Evolutionary conservation across 2,329 filamentous ascomycete genomes (phyloP), one percentile per base, ranked within the genome.

Genomic region (Sphaerostilbella broomeana): DNA sequence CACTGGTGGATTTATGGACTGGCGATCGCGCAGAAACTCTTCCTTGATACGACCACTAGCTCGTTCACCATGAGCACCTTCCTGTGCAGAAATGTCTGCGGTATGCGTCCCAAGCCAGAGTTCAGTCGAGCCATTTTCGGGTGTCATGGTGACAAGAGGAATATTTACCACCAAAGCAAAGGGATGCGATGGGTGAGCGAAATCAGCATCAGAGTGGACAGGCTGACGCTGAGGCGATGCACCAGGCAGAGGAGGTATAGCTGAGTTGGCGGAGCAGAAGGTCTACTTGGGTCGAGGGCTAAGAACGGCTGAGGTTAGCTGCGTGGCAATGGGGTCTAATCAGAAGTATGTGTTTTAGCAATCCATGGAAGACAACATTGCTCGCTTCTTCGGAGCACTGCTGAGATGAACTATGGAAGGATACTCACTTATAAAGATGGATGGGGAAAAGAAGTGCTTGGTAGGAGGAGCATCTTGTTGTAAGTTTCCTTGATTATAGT

Each of bases 401-500:
- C n/a, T n/a, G n/a, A n/a, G n/a, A n/a, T n/a, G n/a, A n/a, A n/a
- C n/a, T n/a, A n/a, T n/a, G n/a, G n/a, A n/a, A n/a, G n/a, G n/a
- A n/a, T n/a, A 47, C 61, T 35, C 55, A 77, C 74, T 81, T 9
- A 70, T 54, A 40, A 79, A 77, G 18, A 80, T 71, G 4, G 59
- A 59, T 1, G 63, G 55, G 13, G 64, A 58, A 38, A 77, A 75
- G 46, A 64, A 70, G 29, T 72, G 56, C 0, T 59, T 56, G 0
- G 70, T 66, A 2, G 73, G 66, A 0, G 73, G 74, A 0, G 77
- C 64, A 46, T 79, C 75, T 51, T 81, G 77, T 45, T 81, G 76
- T 22, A 79, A 61, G 46, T 79, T 81, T 2, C 72, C 74, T 33
- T 68, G 68, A 50, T 80, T 79, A 51, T 80, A 80, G 48, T 81